phyloP scores from a whole-genome alignment of 352 stramenopile genomes.

The Phytopythium chamaehyphon region DNA sequence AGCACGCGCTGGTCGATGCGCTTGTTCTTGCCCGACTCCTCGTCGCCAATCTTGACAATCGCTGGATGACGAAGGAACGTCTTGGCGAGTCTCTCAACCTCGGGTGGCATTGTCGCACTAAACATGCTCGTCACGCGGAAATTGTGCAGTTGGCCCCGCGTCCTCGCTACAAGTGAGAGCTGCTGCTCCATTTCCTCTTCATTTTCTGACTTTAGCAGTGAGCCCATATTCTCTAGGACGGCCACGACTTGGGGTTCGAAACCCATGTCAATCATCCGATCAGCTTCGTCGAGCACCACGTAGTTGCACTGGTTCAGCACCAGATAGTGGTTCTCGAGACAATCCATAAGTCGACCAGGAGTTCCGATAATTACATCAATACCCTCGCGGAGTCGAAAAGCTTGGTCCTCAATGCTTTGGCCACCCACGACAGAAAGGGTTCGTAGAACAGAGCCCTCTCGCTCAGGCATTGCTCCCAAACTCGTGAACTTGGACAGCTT shows the following conservation, averaged over 20 bases:
- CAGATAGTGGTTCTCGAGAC: conserved; percentile 96
- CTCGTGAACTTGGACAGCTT: conserved; percentile 89
- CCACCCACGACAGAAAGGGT: conserved; percentile 92
- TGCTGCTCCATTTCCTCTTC: conserved; percentile 96
- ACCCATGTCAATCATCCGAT: conserved; percentile 97
- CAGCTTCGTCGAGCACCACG: conserved; percentile 98
- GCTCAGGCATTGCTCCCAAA: conserved; percentile 44
- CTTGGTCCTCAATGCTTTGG: conserved; percentile 96
- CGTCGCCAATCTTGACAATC: conserved; percentile 97
- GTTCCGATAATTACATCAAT: conserved; percentile 99
- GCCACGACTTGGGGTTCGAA: conserved; percentile 96
- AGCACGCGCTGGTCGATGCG: conserved; percentile 96
- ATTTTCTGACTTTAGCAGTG: conserved; percentile 95
- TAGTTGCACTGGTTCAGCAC: conserved; percentile 99
- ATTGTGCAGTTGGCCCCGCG: conserved; percentile 48
- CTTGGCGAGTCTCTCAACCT: conserved; percentile 97
- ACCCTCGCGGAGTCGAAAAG: conserved; percentile 93
- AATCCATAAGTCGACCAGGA: conserved; percentile 97
- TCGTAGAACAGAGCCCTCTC: conserved; percentile 57
- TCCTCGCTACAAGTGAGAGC: conserved; percentile 48
- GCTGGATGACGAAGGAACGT: conserved; percentile 96
- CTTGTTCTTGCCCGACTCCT: conserved; percentile 97
- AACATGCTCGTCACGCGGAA: conserved; percentile 96
- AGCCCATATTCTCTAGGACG: conserved; percentile 97
- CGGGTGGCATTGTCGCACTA: conserved; percentile 97